Percentiles rank a stretch among this genome's conserved stretches.
These are phyloP conservation scores for Candida schatavii DNA, from an alignment of 805 yeast genomes.

Conservation along the genomic window DNA sequence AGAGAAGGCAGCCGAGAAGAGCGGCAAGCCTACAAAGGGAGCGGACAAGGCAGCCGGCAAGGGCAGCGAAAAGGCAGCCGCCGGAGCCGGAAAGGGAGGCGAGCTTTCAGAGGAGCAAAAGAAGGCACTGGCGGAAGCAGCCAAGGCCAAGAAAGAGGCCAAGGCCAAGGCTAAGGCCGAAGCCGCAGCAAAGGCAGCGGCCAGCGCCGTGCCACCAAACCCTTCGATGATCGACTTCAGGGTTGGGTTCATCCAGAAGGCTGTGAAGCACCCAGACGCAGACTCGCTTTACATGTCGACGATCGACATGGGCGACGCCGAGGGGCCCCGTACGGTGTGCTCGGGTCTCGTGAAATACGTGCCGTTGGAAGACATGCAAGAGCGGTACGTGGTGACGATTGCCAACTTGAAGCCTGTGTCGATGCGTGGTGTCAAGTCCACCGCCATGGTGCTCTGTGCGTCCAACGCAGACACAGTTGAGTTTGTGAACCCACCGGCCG, in stretches of 20 bases:
- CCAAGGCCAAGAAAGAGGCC: slow-evolving; percentile 61
- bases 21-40: too few species aligned
- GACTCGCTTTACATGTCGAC: slow-evolving; percentile 96
- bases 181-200: slow-evolving; percentile 43
- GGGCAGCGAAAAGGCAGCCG: slow-evolving; percentile 43
- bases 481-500: slow-evolving; percentile 92
- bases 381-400: slow-evolving; percentile 83
- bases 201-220: slow-evolving; percentile 61
- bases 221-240: slow-evolving; percentile 89
- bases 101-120: slow-evolving; percentile 41
- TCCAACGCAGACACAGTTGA: slow-evolving; percentile 76
- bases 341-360: slow-evolving; percentile 91
- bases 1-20: slow-evolving; percentile 9
- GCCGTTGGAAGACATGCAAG: slow-evolving; percentile 93
- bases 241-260: slow-evolving; percentile 96
- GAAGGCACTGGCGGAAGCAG: slow-evolving; percentile 51
- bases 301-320: slow-evolving; percentile 93
- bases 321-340: slow-evolving; percentile 97
- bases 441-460: slow-evolving; percentile 96
- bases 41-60: slow-evolving; percentile 35
- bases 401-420: slow-evolving; percentile 97
- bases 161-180: slow-evolving; percentile 61
- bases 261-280: slow-evolving; percentile 96
- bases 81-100: slow-evolving; percentile 13
- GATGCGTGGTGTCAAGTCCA: slow-evolving; percentile 95